These are phyloP conservation scores for Phytophthora lateralis DNA, from an alignment of 352 stramenopile genomes.

Conservation along the genomic window DNA sequence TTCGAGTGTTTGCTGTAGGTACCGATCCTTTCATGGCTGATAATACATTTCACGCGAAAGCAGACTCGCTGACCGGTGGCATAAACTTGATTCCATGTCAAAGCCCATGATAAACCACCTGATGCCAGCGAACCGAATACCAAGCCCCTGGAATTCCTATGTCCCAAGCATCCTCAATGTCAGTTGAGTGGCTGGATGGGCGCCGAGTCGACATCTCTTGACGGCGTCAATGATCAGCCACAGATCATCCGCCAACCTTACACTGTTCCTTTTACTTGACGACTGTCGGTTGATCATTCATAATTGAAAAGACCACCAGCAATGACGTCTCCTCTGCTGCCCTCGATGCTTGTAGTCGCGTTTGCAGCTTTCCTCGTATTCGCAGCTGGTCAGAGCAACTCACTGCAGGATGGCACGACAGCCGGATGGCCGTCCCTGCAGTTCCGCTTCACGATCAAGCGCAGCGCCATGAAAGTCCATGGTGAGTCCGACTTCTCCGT, in stretches of 20 bases:
- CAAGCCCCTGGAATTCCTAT: background rate
- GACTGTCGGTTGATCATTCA: background rate
- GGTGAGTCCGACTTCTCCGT: conserved; percentile 38
- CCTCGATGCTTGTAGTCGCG: conserved; percentile 4
- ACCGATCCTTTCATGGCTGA: no score
- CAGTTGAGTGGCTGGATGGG: conserved; percentile 3
- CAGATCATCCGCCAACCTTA: background rate
- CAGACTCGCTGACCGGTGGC: no score
- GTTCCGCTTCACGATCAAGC: conserved; percentile 41
- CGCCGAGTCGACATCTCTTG: background rate
- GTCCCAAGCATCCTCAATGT: background rate
- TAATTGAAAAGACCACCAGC: background rate
- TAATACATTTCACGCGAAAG: no score
- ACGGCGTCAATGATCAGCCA: background rate
- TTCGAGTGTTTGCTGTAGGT: no score
- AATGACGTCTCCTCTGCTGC: background rate
- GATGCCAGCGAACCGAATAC: conserved; percentile 25
- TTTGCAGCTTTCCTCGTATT: conserved; percentile 7
- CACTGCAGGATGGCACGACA: conserved; percentile 4
- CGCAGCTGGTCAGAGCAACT: conserved; percentile 4
- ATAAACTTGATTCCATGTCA: conserved; percentile 15
- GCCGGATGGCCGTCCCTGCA: conserved; percentile 27
- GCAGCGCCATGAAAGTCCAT: conserved; percentile 32
- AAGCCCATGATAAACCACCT: conserved; percentile 35
- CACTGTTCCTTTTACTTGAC: no score